Percentiles rank a stretch among this genome's conserved stretches.
These are phyloP conservation scores for Echinochloa phyllopogon DNA, from an alignment of 176 grass and related monocot species.

Conservation along the genomic window DNA sequence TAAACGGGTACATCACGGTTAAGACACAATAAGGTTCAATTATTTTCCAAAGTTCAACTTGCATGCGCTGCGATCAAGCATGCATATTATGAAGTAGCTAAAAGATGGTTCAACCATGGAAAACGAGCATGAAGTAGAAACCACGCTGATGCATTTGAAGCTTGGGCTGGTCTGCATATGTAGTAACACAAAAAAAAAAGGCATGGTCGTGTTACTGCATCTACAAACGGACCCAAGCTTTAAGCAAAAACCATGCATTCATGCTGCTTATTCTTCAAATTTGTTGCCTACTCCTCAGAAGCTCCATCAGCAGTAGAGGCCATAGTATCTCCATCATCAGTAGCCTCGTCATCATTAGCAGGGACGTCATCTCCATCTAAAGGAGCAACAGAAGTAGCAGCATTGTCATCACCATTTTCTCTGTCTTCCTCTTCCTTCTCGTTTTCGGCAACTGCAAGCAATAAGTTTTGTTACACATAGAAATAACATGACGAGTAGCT, in stretches of 20 bases:
- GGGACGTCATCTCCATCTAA: not conserved
- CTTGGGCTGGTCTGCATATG: not conserved
- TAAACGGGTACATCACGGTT: not conserved
- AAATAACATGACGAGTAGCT: not conserved
- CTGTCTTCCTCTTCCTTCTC: slow-evolving; percentile 13
- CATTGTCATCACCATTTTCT: slow-evolving; percentile 6
- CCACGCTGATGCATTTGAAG: not conserved
- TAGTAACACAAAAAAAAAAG: not conserved
- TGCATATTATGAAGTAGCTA: not conserved
- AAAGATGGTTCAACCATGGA: not conserved
- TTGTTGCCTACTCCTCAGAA: slow-evolving; percentile 12
- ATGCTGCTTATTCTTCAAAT: not conserved
- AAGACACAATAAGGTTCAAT: not conserved
- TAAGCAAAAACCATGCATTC: not conserved
- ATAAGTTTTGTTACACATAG: not conserved
- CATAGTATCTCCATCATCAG: not conserved
- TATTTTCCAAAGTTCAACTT: not conserved
- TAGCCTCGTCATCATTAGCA: not conserved
- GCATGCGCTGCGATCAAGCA: not conserved
- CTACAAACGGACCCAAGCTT: not conserved
- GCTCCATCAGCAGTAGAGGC: not conserved
- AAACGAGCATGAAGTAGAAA: slow-evolving; percentile 3
- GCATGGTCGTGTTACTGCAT: not conserved
- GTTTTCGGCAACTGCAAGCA: slow-evolving; percentile 17
- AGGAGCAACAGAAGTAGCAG: not conserved